Evolutionary conservation across 495 filamentous ascomycete species (phyloP), one percentile per base, ranked within the genome.

Genomic region (Penicillium manginii): DNA sequence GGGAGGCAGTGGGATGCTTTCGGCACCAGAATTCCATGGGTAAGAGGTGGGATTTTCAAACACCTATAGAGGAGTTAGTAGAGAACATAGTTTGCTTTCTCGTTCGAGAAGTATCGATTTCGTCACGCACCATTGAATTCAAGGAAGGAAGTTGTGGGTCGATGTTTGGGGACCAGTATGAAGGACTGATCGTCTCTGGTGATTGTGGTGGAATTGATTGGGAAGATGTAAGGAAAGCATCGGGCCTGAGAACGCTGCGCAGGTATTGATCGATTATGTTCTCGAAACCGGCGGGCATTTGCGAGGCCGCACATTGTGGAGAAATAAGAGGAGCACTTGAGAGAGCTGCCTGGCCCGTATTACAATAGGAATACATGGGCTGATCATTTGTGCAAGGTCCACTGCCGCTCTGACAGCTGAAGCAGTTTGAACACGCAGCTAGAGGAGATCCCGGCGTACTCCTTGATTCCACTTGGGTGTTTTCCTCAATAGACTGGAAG

Each of bases 111-210:
- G 23, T 3, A 29, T 37, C 35, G 2, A 4, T 2, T n/a, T n/a
- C 17, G 0, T 11, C 4, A 29, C 57, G 22, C 59, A 63, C 57
- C 26, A 49, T 39, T 3, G 54, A 4, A 22, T 61, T 46, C 22
- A 64, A 31, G 0, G 22, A 22, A 3, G 58, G 26, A 1, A 64
- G 32, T 52, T 49, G 54, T 2, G 45, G 50, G 26, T 64, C 58
- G 19, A 61, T 61, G 17, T 55, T 61, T 11, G 50, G 18, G n/a
- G 31, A 15, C 62, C 58, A 61, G 33, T 52, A 61, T 35, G 58
- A 26, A 21, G 52, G 47, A 23, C 8, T 39, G 40, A 7, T 33
- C 47, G 21, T 51, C 31, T 49, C 10, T 29, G 12, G 12, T 10
- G 37, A 39, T 52, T 43, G 40, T n/a, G 35, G 17, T 9, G 35